A percentile compares a stretch with the other conserved stretches of the same genome.
These are phyloP conservation scores for Alternaria arborescens DNA, from an alignment of 2,329 filamentous ascomycete species.

Conservation along the genomic window DNA sequence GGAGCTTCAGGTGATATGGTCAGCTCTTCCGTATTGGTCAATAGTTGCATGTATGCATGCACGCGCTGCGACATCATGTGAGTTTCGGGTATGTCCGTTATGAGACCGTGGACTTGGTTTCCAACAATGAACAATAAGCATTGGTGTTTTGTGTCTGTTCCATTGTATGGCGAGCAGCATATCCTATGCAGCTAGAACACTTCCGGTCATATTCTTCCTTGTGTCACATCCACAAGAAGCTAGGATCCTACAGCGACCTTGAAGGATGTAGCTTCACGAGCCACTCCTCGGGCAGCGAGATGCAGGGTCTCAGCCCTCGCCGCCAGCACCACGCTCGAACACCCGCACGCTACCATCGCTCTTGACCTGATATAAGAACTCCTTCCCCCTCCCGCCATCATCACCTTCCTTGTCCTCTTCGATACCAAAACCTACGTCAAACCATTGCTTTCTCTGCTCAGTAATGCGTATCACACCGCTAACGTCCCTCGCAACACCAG, in stretches of 20 bases:
- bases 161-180: background rate
- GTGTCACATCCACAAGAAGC: background rate
- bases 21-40: background rate
- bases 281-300: background rate
- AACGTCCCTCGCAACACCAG: constrained; percentile 87
- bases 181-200: background rate
- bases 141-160: background rate
- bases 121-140: background rate
- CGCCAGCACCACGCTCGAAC: constrained; percentile 76
- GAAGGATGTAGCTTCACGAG: background rate
- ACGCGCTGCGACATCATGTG: background rate
- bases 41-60: background rate
- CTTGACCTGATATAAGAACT: constrained; percentile 82
- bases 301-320: constrained; percentile 16
- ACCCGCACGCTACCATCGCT: constrained; percentile 82
- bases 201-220: background rate
- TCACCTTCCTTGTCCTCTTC: constrained; percentile 33
- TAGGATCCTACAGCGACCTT: background rate
- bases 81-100: background rate
- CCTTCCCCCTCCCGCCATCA: constrained; percentile 61
- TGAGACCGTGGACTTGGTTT: background rate
- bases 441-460: constrained; percentile 47
- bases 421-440: constrained; percentile 32
- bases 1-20: background rate
- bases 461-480: constrained; percentile 86